phyloP scores from a whole-genome alignment of 1,139 yeast species.

The Taphrina pruni region DNA sequence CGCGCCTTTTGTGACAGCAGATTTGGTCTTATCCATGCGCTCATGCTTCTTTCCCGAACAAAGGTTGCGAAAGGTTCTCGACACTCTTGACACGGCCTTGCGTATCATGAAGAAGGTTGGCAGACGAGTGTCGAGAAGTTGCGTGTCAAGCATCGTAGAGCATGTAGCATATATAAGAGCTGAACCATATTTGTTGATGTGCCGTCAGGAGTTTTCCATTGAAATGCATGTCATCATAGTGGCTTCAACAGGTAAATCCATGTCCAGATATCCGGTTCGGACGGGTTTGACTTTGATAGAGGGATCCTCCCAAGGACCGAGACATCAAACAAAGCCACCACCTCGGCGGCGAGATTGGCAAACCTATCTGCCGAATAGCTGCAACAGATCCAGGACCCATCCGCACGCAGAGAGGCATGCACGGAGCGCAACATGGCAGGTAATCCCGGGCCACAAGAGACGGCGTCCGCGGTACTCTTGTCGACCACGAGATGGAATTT shows the following conservation, averaged over 20 bases:
- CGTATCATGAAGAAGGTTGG: neutral
- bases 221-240: neutral
- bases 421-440: neutral
- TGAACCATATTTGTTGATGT: neutral
- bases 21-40: neutral
- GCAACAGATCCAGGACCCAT: conserved; percentile 14
- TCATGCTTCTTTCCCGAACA: neutral
- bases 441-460: conserved; percentile 1
- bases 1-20: too few relatives aligned
- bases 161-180: neutral
- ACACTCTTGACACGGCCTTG: neutral
- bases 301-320: conserved; percentile 9
- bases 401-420: neutral
- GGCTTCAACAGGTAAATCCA: conserved; percentile 16
- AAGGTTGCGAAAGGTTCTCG: neutral
- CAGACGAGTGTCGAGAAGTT: too few relatives aligned
- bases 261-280: conserved; percentile 10
- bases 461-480: conserved; percentile 20
- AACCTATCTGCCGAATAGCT: conserved; percentile 10
- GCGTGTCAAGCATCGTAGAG: neutral
- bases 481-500: conserved; percentile 9
- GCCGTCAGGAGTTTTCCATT: neutral
- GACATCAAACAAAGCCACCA: neutral
- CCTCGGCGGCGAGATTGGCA: neutral
- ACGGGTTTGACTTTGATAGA: neutral